Base-by-base conservation (phyloP, 169 alveolate genomes). In the Condylostoma magnum region DNA sequence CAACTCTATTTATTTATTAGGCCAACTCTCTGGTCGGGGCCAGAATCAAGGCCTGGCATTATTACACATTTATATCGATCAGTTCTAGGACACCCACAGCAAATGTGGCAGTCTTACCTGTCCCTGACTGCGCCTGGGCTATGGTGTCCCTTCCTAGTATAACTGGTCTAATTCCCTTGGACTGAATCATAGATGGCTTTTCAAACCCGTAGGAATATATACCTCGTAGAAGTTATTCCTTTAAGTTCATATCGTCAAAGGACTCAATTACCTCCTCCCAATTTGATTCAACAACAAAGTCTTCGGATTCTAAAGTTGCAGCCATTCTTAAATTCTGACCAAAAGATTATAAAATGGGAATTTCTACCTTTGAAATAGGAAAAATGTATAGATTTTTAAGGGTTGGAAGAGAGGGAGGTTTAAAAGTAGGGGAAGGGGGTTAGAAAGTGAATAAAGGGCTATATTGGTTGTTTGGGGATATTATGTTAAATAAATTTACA, bases 21-120 rank as follows among this genome's bases (percentile, higher is more conserved):
- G 99, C 99, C 34, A 98, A 94, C 84, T 98, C 99, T 60, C 99
- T 90, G n/a, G 99, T 97, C 15, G 99, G 99, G 3, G 99, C 99
- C 43, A 98, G 90, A 38, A 98, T 90, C 50, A 98, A 92, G 12
- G 96, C 99, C 85, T 97, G 99, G 68, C 97, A 91, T 72, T 95
- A 89, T 80, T 81, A 87, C 10, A 91, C 84, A 47, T 86, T 73
- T 46, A 95, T 89, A 79, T 98, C 99, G 65, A 98, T 96, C 22
- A 90, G 85, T 82, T 95, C 86, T 50, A 98, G 94, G 6, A 97
- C 95, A 15, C 98, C 99, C 47, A 98, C 95, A 31, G 98, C 96
- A 87, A 97, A 98, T 30, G 99, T 96, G 51, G 99, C 99, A 15
- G 99, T 97, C 82, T 98, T 98, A 22, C 99, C 99, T 38, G 99